Evolutionary conservation across 2,329 filamentous ascomycete genomes (phyloP), one percentile per base, ranked within the genome.

Genomic region (Penicillium sp.): DNA sequence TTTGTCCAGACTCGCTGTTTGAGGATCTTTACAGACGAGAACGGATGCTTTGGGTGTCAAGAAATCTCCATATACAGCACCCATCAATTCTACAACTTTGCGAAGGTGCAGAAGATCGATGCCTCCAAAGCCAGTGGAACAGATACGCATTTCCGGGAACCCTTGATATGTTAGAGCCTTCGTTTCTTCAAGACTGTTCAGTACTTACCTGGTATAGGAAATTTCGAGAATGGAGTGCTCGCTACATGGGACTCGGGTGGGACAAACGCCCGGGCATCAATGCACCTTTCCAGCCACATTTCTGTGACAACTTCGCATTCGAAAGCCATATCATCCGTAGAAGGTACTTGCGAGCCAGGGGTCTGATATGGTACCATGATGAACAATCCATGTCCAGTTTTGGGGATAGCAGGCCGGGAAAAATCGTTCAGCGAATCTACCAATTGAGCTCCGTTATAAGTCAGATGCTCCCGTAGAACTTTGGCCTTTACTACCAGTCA

Each of bases 271-370:
- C 90, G 94, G 59, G 84, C 84, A 68, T 92, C 86, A 38, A 99
- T 77, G 69, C 93, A 97, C 45, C 86, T 85, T 74, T 99, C 94
- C 48, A 99, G 81, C 83, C 93, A 99, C 81, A 94, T 95, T 68
- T 96, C 92, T 10, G 92, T 97, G 31, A 96, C 86, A 13, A 79
- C 67, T 45, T 79, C 71, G 50, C 79, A 76, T 58, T 76, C 72
- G 21, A 73, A 71, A 1, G 69, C 72, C 50, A 74, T 62, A 41
- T 75, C 72, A 45, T 75, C 72, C 2, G 72, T 72, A 2, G 70
- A 73, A 21, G 73, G 73, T 24, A 73, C 57, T 4, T 70, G 57
- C 3, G 65, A 61, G 47, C 57, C 63, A 7, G 72, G 65, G 14
- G 67, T 67, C 50, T 69, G 72, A 55, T 73, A 72, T 9, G 75